These are phyloP conservation scores for Lasiosphaeris hirsuta DNA, from an alignment of 495 filamentous ascomycete genomes.

Conservation along the genomic window DNA sequence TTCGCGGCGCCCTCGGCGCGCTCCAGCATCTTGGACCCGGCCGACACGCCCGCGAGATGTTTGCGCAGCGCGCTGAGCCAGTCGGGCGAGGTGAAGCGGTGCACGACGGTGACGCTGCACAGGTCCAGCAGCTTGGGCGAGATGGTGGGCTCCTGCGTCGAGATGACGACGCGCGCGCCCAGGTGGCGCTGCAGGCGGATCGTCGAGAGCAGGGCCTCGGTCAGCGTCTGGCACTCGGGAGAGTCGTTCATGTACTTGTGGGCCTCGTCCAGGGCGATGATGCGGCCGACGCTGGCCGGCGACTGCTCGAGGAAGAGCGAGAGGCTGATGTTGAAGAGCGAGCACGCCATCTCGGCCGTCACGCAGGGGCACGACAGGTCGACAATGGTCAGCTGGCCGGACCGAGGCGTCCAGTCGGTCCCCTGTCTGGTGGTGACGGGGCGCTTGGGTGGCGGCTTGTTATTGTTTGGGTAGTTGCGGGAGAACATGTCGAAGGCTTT, in stretches of 20 bases:
- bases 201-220: slow-evolving; percentile 57
- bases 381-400: slow-evolving; percentile 64
- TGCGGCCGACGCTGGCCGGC: slow-evolving; percentile 32
- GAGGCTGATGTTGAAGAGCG: slow-evolving; percentile 66
- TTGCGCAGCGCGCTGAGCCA: slow-evolving; percentile 62
- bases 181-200: slow-evolving; percentile 72
- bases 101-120: slow-evolving; percentile 69
- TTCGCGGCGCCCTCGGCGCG: slow-evolving; percentile 8
- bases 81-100: slow-evolving; percentile 68
- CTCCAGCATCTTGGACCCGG: slow-evolving; percentile 21
- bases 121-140: slow-evolving; percentile 65
- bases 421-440: slow-evolving; percentile 3
- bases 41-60: slow-evolving; percentile 56
- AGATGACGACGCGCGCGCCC: slow-evolving; percentile 62
- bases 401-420: slow-evolving; percentile 35
- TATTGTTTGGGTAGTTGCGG: background rate
- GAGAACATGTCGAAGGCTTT: slow-evolving; percentile 15
- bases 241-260: slow-evolving; percentile 43
- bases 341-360: slow-evolving; percentile 61
- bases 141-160: slow-evolving; percentile 79
- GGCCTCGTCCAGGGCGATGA: slow-evolving; percentile 41
- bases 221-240: slow-evolving; percentile 51
- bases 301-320: slow-evolving; percentile 56
- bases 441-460: background rate
- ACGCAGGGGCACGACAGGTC: slow-evolving; percentile 74